Evolutionary conservation across 176 grass and related monocot genomes (phyloP).

Genomic region (Puya raimondii): DNA sequence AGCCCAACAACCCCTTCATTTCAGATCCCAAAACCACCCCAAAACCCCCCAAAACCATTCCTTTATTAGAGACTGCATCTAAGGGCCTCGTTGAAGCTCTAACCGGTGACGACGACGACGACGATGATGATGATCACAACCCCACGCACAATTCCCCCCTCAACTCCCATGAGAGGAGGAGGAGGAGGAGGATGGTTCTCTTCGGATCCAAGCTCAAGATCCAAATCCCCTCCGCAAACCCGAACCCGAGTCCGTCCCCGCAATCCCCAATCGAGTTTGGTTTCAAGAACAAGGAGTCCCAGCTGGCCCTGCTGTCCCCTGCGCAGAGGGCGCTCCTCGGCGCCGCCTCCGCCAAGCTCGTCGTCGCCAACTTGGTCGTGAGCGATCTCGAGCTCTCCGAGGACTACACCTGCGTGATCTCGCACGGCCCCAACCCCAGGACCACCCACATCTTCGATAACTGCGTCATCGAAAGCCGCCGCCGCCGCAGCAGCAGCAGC

Average conservation of each 20-base stretch:
- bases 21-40: constrained; percentile 1
- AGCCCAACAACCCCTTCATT: neutral
- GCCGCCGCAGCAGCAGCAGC: neutral
- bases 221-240: constrained; percentile 7
- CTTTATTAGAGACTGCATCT: neutral
- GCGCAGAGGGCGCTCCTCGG: constrained; percentile 31
- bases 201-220: constrained; percentile 14
- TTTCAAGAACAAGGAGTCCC: constrained; percentile 53
- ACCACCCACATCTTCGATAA: constrained; percentile 66
- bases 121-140: neutral
- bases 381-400: constrained; percentile 38
- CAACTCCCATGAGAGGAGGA: neutral
- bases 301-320: constrained; percentile 48
- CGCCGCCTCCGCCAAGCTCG: neutral
- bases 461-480: constrained; percentile 40
- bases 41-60: constrained; percentile 6
- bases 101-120: no score
- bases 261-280: constrained; percentile 53
- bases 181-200: constrained; percentile 10
- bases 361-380: constrained; percentile 1
- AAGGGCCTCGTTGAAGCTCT: constrained; percentile 21
- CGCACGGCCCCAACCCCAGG: constrained; percentile 40
- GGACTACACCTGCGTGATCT: constrained; percentile 66
- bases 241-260: no score
- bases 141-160: neutral